Evolutionary conservation across 208 protist genomes (phyloP), one percentile per base, ranked within the genome.

Genomic region (Leishmania guyanensis): DNA sequence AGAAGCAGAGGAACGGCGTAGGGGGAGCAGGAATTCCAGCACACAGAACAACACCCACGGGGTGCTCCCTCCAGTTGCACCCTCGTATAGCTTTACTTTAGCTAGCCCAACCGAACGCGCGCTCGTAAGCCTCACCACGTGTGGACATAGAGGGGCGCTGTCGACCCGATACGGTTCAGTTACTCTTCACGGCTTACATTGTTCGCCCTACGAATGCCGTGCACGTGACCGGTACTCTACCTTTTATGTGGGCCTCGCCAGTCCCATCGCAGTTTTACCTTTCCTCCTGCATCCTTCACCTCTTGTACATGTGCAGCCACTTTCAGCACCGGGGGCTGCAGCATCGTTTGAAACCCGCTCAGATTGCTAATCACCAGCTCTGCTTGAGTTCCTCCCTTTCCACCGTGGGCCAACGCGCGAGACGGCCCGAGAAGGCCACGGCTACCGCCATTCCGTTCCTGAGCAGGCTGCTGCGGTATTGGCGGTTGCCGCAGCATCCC

Each of bases 191-290:
- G 58, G 16, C 58, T 26, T 64, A 10, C 20, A 29, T n/a, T 8
- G 29, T 33, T 26, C 43, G 4, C 58, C 58, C 16, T 64, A 8
- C 26, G 26, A 39, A 5, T 43, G 29, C 10, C 3, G 62, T 68
- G 9, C 62, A 39, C 62, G 9, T 29, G 62, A 68, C 43, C 62
- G 62, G 14, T 10, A 5, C 29, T 68, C 33, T 71, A 69, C 54
- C 26, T 50, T 46, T 10, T 50, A 29, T 6, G 14, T 22, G 17
- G 62, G 22, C 58, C 65, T 68, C 75, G 80, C 72, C 80, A 84
- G 75, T 84, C 65, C 80, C 80, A 79, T 20, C 64, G 50, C 48
- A 54, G 77, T 22, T 51, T 58, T 29, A 36, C 51, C 58, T 29
- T 48, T 12, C 80, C 75, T 46, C 62, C 75, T 12, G 71, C 33